Evolutionary conservation across 192 early-diverging fungal genomes (phyloP).

Genomic region (Gonapodya sp.): DNA sequence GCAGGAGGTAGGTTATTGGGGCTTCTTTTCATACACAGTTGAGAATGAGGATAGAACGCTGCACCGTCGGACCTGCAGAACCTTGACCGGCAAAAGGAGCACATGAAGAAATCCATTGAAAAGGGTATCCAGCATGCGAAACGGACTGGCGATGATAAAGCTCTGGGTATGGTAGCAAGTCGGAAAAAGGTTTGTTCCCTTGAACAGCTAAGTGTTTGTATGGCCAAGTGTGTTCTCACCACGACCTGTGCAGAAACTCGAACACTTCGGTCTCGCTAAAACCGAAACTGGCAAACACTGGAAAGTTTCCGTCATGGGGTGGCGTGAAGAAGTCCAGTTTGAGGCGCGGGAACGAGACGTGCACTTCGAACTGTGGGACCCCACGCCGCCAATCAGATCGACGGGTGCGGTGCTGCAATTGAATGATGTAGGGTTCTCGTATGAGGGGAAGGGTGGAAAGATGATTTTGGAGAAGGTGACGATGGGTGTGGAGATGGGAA

Average conservation of each 20-base stretch:
- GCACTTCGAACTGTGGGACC: slow-evolving; percentile 44
- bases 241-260: slow-evolving; percentile 43
- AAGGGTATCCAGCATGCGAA: slow-evolving; percentile 60
- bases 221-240: neutral
- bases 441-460: slow-evolving; percentile 14
- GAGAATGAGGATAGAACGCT: neutral
- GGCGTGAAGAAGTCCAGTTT: slow-evolving; percentile 42
- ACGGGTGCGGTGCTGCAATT: slow-evolving; percentile 56
- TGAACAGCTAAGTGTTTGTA: slow-evolving; percentile 5
- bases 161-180: slow-evolving; percentile 59
- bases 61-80: neutral
- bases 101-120: slow-evolving; percentile 72
- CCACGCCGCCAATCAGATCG: slow-evolving; percentile 59
- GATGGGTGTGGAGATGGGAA: slow-evolving; percentile 55
- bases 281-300: slow-evolving; percentile 58
- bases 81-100: slow-evolving; percentile 29
- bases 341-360: slow-evolving; percentile 43
- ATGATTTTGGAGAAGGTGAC: slow-evolving; percentile 55
- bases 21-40: no score
- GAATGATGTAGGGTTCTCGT: slow-evolving; percentile 40
- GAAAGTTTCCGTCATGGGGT: slow-evolving; percentile 32
- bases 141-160: slow-evolving; percentile 73
- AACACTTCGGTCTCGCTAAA: slow-evolving; percentile 54
- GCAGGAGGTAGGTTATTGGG: slow-evolving; percentile 6
- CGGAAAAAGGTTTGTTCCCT: slow-evolving; percentile 51